Conservation (phyloP, 306 rosid species). For the Lupinus albus region DNA sequence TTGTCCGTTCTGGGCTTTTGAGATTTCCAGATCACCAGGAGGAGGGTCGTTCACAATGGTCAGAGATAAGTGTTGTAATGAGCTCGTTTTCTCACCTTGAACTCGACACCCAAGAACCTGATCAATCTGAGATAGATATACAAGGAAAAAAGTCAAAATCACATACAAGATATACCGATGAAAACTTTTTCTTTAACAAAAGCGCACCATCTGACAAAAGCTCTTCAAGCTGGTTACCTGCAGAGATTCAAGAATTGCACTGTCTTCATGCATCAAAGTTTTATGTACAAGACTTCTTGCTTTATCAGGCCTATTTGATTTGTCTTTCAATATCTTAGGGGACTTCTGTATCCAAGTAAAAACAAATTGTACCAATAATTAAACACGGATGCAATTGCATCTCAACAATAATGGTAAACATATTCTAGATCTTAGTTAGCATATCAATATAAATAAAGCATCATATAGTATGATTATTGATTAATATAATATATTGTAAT, state of each 20-base stretch:
- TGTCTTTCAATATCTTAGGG: constrained; percentile 53
- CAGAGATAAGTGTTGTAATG: constrained; percentile 54
- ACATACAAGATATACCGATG: constrained; percentile 34
- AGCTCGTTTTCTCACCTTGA: constrained; percentile 51
- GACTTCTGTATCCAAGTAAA: constrained; percentile 59
- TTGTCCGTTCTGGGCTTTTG: constrained; percentile 55
- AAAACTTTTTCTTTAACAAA: constrained; percentile 32
- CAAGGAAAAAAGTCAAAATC: constrained; percentile 39
- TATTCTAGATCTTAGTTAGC: constrained; percentile 13
- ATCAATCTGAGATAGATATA: constrained; percentile 67
- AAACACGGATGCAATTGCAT: constrained; percentile 29
- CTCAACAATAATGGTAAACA: constrained; percentile 34
- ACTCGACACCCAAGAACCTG: constrained; percentile 93
- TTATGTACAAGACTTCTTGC: constrained; percentile 48
- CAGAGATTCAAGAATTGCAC: constrained; percentile 54
- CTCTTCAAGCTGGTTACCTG: constrained; percentile 61
- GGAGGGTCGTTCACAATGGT: constrained; percentile 51
- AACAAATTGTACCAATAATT: constrained; percentile 32
- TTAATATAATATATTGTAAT: constrained; percentile 18
- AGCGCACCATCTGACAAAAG: constrained; percentile 35
- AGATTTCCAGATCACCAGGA: constrained; percentile 53
- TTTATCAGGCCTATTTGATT: constrained; percentile 50
- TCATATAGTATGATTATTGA: constrained; percentile 14
- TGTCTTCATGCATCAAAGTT: constrained; percentile 47
- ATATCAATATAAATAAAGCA: constrained; percentile 31